These are phyloP conservation scores for Blumeria hordei DNA, from an alignment of 2,329 filamentous ascomycete species.

Conservation along the genomic window DNA sequence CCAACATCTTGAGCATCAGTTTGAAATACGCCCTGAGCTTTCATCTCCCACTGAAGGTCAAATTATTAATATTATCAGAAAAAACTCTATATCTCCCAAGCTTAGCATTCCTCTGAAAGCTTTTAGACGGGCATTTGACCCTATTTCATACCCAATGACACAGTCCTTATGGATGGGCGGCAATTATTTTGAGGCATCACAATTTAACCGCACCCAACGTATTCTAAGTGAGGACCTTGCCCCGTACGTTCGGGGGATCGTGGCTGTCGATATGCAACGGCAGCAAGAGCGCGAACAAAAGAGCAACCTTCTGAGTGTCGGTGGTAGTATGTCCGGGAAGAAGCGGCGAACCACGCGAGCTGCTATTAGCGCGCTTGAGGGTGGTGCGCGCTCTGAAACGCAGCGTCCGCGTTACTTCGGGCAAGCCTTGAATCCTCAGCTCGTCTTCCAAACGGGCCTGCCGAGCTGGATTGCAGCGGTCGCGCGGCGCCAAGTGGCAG, in stretches of 20 bases:
- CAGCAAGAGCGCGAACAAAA: constrained; percentile 41
- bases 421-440: constrained; percentile 29
- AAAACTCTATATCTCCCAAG: constrained; percentile 3
- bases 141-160: constrained; percentile 19
- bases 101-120: constrained; percentile 23
- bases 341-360: constrained; percentile 47
- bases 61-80: constrained; percentile 9
- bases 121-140: constrained; percentile 33
- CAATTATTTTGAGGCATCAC: constrained; percentile 35
- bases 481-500: not conserved
- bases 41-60: constrained; percentile 7
- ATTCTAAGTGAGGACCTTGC: constrained; percentile 56
- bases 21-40: constrained; percentile 9
- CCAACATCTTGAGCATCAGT: constrained; percentile 7
- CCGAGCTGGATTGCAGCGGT: constrained; percentile 11
- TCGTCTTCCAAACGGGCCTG: constrained; percentile 39
- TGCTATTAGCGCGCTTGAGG: constrained; percentile 54
- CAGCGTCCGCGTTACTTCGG: constrained; percentile 52
- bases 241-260: constrained; percentile 72
- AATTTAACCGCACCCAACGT: constrained; percentile 47
- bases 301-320: constrained; percentile 36
- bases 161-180: constrained; percentile 16
- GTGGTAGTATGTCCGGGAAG: constrained; percentile 25
- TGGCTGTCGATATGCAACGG: constrained; percentile 47
- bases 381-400: constrained; percentile 39